phyloP scores from a whole-genome alignment of 441 rosid species.

The Eruca vesicaria region DNA sequence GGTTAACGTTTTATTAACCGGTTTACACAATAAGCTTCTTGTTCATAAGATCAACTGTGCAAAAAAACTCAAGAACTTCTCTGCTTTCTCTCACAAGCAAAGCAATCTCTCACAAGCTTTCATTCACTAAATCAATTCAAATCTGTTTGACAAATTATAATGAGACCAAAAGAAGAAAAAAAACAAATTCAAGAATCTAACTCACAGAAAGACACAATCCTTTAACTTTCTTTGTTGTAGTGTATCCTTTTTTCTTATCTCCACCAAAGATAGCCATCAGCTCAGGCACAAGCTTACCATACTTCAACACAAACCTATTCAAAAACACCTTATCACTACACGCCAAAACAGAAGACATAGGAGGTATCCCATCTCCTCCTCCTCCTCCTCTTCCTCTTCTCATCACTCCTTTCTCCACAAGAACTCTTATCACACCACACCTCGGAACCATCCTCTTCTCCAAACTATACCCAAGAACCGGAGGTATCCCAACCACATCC shows the following conservation, averaged over 20 bases:
- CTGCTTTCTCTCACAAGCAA: neutral
- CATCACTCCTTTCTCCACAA: slow-evolving; percentile 28
- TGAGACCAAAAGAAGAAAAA: neutral
- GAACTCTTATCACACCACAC: slow-evolving; percentile 33
- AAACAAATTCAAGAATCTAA: slow-evolving; percentile 2
- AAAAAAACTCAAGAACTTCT: neutral
- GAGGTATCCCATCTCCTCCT: slow-evolving; percentile 1
- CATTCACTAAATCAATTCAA: neutral
- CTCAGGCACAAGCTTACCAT: slow-evolving; percentile 19
- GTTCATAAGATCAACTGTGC: neutral
- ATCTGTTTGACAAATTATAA: neutral
- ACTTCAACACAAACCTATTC: slow-evolving; percentile 24
- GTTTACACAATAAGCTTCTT: neutral
- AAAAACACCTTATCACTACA: slow-evolving; percentile 16
- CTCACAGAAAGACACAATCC: neutral
- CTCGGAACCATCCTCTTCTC: slow-evolving; percentile 41
- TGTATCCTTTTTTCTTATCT: neutral
- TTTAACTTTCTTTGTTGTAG: neutral
- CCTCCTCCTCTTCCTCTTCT: neutral
- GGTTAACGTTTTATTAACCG: neutral
- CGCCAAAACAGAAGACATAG: slow-evolving; percentile 20
- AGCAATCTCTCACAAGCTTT: neutral
- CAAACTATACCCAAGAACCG: slow-evolving; percentile 29
- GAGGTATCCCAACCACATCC: slow-evolving; percentile 21
- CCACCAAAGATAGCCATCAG: slow-evolving; percentile 10